Evolutionary conservation across 306 rosid genomes (phyloP).

Genomic region (Mimosa pudica): DNA sequence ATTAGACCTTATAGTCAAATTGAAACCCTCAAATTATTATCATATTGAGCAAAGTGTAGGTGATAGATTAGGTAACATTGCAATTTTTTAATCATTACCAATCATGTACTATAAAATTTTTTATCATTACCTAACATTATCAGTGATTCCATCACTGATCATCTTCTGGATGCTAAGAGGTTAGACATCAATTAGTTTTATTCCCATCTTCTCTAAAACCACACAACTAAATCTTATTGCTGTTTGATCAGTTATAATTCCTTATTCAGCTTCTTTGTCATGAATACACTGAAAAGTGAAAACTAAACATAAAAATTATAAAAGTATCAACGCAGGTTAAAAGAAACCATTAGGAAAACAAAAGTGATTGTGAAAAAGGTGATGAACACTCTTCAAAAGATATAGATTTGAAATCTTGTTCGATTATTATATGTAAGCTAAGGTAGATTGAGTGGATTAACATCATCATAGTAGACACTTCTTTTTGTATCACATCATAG

Average conservation of each 20-base stretch:
- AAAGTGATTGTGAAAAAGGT: neutral
- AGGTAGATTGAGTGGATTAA: neutral
- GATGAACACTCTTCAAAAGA: neutral
- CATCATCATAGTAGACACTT: neutral
- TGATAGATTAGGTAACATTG: too few relatives aligned
- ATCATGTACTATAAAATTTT: too few relatives aligned
- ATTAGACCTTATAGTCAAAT: too few relatives aligned
- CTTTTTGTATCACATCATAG: slow-evolving; percentile 3
- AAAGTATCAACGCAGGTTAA: neutral
- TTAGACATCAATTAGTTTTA: neutral
- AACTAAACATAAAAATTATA: neutral
- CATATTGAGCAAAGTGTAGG: too few relatives aligned
- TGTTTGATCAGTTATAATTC: neutral
- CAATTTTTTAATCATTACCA: too few relatives aligned
- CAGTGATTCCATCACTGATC: neutral
- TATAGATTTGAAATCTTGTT: neutral
- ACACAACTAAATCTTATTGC: neutral
- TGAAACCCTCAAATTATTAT: too few relatives aligned
- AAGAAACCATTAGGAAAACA: neutral
- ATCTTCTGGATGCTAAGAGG: neutral
- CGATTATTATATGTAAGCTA: neutral
- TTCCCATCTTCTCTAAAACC: neutral
- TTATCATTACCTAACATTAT: too few relatives aligned
- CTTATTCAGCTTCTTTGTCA: neutral
- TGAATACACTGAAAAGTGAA: neutral